Evolutionary conservation across 192 early-diverging fungal species (phyloP), one percentile per base, ranked within the genome.

Genomic region (Tieghemiomyces parasiticus): DNA sequence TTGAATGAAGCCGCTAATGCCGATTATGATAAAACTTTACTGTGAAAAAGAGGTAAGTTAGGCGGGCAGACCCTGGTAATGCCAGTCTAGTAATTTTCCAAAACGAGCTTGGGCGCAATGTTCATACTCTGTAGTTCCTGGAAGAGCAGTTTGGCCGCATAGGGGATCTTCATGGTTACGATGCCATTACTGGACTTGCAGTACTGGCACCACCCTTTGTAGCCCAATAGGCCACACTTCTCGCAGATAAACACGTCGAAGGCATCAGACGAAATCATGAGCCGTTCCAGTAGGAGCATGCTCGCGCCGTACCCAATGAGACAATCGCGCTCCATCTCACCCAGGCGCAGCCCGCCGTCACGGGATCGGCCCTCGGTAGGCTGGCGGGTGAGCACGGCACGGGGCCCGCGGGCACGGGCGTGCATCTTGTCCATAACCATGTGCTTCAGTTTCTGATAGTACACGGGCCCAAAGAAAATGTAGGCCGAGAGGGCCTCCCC

Each of bases 361-460:
- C 91, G 81, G 16, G 91, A 92, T 65, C 93, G 81, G 78, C 95
- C 95, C 75, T 98, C 95, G 0, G 92, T 96, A 2, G 95, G 95
- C 71, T 98, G 95, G 46, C 93, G 81, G 4, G 93, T 96, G 33
- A 96, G 69, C 26, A 83, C 81, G 9, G 91, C 90, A 28, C 90
- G 81, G n/a, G 92, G 92, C 60, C 95, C 95, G 34, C 85, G 66
- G 30, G 89, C 79, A 64, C 95, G 84, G 19, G 93, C 90, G 68
- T 96, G 93, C 92, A 98, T 98, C 74, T 98, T 98, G 74, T 98
- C 95, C 73, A 92, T 85, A 2, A 98, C 93, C 93, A 96, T 96
- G 63, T 98, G 95, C 80, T 98, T 98, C 51, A 98, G 78, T 63
- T 92, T 92, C 72, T 96, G 93, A 69, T 98, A 98, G 66, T 95